Evolutionary conservation across 208 protist genomes (phyloP), one percentile per base, ranked within the genome.

Genomic region (Lotmaria passim): DNA sequence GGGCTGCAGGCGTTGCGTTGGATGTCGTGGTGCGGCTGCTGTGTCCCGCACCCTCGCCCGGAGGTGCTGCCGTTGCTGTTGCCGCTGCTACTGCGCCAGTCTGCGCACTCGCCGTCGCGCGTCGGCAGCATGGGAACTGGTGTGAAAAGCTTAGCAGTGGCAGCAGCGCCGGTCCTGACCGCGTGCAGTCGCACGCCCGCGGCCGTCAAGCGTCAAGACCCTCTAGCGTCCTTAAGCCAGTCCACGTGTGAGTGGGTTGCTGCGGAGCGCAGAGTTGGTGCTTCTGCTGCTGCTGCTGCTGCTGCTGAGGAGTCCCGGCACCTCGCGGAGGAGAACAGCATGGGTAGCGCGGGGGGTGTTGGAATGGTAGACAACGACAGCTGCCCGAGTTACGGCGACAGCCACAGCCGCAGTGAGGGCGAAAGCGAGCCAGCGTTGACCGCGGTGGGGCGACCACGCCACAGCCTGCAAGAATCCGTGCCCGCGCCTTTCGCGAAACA

Each of bases 21-120:
- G 68, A 31, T 73, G 33, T 23, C 57, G 58, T 73, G 56, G 56
- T 73, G 68, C 7, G 24, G 31, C 2, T 53, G 38, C 34, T 73
- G 44, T 21, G 68, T 73, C 0, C 58, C 68, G 6, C 39, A 60
- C 19, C 68, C 58, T 0, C 1, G 10, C 0, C 68, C 47, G 7
- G 58, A 66, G 10, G 46, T 43, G 36, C 21, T 17, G 17, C 15
- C 21, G 33, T 1, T 12, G 53, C 53, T 28, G 21, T 28, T 17
- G 26, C 53, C 28, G 52, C 52, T 17, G 11, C 52, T 17, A 6
- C 52, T 24, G 3, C 38, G 8, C 43, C 43, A 12, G 7, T 23
- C 14, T 1, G 43, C 43, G 17, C 43, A 21, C n/a, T 0, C 0
- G 43, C 17, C 17, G 43, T 12, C 36, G 36, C 8, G 8, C 8